phyloP scores from a whole-genome alignment of 805 yeast genomes.

The Wickerhamiella shivajii region DNA sequence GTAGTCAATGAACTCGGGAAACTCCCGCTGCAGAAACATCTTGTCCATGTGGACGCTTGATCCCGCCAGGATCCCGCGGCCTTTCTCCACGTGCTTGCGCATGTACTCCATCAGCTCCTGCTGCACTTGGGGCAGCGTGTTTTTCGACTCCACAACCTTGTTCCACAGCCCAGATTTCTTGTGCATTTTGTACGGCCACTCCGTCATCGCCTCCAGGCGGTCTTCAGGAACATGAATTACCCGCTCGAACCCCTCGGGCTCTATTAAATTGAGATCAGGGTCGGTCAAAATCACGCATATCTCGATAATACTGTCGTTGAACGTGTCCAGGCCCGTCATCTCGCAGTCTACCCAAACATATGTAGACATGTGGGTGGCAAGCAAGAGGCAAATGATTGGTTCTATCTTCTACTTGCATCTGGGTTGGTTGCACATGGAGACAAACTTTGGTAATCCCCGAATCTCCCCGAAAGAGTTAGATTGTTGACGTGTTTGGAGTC shows the following conservation, averaged over 20 bases:
- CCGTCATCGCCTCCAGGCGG: slow-evolving; percentile 58
- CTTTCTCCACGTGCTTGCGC: slow-evolving; percentile 33
- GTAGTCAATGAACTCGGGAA: slow-evolving; percentile 50
- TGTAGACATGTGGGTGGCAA: no score
- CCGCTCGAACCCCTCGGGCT: slow-evolving; percentile 57
- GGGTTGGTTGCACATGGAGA: no score
- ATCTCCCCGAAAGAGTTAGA: no score
- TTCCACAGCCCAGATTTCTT: slow-evolving; percentile 59
- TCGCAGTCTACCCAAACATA: slow-evolving; percentile 99
- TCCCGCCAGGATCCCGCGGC: slow-evolving; percentile 71
- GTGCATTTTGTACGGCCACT: slow-evolving; percentile 81
- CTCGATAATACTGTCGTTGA: slow-evolving; percentile 74
- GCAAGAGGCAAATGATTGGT: no score
- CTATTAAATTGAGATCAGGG: slow-evolving; percentile 56
- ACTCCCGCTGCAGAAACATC: slow-evolving; percentile 65
- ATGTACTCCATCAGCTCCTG: slow-evolving; percentile 49
- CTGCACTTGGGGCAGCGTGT: slow-evolving; percentile 48
- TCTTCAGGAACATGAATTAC: slow-evolving; percentile 56
- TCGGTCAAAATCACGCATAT: slow-evolving; percentile 86
- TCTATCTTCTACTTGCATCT: no score
- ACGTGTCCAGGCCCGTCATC: slow-evolving; percentile 89
- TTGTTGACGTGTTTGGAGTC: no score
- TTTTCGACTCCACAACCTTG: slow-evolving; percentile 43
- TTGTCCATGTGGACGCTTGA: slow-evolving; percentile 88
- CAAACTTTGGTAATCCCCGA: no score